Base-by-base conservation (phyloP, 116 monocot genomes). In the Cymodocea nodosa region DNA sequence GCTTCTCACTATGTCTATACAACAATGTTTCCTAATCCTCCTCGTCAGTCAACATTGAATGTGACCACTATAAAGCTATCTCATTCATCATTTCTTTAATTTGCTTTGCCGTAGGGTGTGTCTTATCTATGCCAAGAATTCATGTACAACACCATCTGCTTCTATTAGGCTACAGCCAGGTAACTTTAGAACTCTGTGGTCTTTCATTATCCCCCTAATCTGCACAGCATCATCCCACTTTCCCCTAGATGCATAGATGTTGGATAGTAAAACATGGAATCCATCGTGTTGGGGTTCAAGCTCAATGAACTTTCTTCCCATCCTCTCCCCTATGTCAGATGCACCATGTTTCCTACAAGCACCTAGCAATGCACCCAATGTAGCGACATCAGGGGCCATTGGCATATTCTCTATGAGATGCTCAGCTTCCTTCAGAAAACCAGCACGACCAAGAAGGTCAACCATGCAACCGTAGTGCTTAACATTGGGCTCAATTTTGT, bases 151-250 rank as follows among this genome's bases (percentile, higher is more conserved):
- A 24, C 85, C 82, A 19, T 68, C 17, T 54, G 63, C 74, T 72
- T 86, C 79, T 54, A 86, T 82, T 63, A 75, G 23, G 71, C 80
- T 80, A 58, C 71, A 80, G 0, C 80, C 80, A n/a, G 80, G 80
- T 62, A 56, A 50, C 64, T 80, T 80, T 15, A 56, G 17, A 51
- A 80, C 75, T 14, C 68, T 69, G 62, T 48, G 71, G 56, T 80
- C 67, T 54, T 70, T 80, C 80, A 80, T 80, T 23, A 50, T 20
- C 15, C 62, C 55, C 62, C 75, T 75, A 16, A 80, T 49, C 39
- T 75, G 71, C 63, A 50, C 57, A 12, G 66, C 64, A 35, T 75
- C 71, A n/a, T 71, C 51, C 75, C 80, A 80, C 63, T 56, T 80
- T n/a, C 75, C 80, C 56, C 59, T 80, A 15, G 75, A 80, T 15